Evolutionary conservation across 1,139 yeast genomes (phyloP), one percentile per base, ranked within the genome.

Genomic region (Taphrina communis): DNA sequence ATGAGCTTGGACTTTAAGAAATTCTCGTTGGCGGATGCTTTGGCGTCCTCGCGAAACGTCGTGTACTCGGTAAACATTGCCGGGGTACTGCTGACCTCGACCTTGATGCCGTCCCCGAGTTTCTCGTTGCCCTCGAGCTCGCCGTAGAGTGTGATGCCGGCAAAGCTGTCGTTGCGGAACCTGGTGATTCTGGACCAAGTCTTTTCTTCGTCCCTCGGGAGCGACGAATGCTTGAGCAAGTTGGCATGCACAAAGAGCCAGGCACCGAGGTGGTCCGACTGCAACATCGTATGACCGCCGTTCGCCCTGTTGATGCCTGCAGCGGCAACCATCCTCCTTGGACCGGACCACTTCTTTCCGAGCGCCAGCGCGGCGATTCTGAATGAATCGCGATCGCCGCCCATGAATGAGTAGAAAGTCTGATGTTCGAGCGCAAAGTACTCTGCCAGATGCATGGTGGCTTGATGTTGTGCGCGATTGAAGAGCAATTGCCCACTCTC

Each of bases 341-440:
- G 67, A 7, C 67, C 67, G 17, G 36, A 21, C 55, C 59, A 63
- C 11, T 31, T 35, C 21, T 44, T 17, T 36, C 61, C 61, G 4
- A 63, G 55, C 12, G 59, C 59, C 12, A 63, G 44, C 7, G 42
- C 44, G 8, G 67, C 59, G 9, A 63, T 53, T 19, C 67, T 42
- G 61, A 63, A 63, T 1, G 67, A 63, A 36, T 63, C 67, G 35
- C 67, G 60, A 17, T 63, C 67, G 6, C 67, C 67, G 12, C 67
- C 67, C 39, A 55, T 53, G 41, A 53, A 41, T 17, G 39, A 25
- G 48, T 63, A 63, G 56, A 19, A 63, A 7, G 25, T 56, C 8
- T 53, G 38, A 36, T 63, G 46, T 21, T 63, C 67, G 11, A 57
- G 51, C 35, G 67, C 67, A 39, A 63, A 63, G 46, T 48, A 63